These are phyloP conservation scores for Logfia minima DNA, from an alignment of 129 eudicot genomes.

Conservation along the genomic window DNA sequence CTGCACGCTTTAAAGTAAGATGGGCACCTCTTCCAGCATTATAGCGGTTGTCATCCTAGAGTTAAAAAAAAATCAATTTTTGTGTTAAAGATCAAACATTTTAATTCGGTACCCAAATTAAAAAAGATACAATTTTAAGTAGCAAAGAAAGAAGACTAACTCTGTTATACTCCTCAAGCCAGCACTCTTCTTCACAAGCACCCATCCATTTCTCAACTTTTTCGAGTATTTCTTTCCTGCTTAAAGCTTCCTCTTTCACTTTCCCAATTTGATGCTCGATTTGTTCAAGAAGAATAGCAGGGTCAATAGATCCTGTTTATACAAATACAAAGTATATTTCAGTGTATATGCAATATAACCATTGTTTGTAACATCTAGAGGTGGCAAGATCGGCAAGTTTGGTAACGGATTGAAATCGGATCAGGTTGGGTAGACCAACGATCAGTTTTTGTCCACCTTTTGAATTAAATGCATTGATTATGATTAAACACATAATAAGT, in stretches of 20 bases:
- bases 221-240: slow-evolving; percentile 91
- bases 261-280: slow-evolving; percentile 70
- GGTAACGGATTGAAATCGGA: neutral
- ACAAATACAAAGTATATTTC: neutral
- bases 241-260: slow-evolving; percentile 82
- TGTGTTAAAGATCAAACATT: neutral
- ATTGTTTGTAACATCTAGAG: neutral
- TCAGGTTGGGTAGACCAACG: neutral
- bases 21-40: slow-evolving; percentile 98
- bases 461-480: neutral
- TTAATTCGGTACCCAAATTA: slow-evolving; percentile 16
- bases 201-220: slow-evolving; percentile 83
- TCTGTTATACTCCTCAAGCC: slow-evolving; percentile 95
- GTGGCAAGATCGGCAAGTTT: neutral
- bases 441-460: neutral
- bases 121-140: slow-evolving; percentile 6
- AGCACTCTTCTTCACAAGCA: slow-evolving; percentile 91
- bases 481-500: neutral
- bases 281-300: slow-evolving; percentile 82
- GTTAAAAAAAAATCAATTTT: neutral
- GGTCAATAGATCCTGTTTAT: slow-evolving; percentile 67
- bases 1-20: slow-evolving; percentile 90
- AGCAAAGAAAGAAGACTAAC: slow-evolving; percentile 34
- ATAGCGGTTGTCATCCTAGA: slow-evolving; percentile 88
- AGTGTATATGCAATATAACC: slow-evolving; percentile 19